phyloP scores from a whole-genome alignment of 305 asterid species.

The Solanum aculeatissimum region DNA sequence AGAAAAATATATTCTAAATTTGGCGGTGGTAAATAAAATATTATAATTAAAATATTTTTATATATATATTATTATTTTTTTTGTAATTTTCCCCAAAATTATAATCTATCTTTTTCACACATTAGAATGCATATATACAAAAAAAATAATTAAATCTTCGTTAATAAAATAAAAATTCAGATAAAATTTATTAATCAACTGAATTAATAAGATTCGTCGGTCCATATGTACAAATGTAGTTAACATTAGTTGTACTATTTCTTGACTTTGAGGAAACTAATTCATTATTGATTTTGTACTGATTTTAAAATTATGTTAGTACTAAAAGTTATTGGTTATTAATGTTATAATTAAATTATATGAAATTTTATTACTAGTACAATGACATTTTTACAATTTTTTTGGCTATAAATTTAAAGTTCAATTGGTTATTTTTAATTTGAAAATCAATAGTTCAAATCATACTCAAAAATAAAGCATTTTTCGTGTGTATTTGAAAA shows the following conservation, averaged over 20 bases:
- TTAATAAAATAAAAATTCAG: no score
- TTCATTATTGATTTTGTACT: not conserved
- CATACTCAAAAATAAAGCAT: no score
- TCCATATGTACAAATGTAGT: not conserved
- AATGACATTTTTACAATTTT: no score
- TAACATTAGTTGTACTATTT: not conserved
- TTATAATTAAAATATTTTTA: not conserved
- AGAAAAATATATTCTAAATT: slow-evolving; percentile 10
- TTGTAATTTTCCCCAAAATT: not conserved
- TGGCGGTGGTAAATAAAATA: not conserved
- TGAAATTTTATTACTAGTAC: no score
- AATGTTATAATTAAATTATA: no score
- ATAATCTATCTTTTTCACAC: not conserved
- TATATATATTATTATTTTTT: not conserved
- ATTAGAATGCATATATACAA: not conserved
- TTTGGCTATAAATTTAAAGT: no score
- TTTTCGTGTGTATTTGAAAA: no score
- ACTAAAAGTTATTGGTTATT: not conserved
- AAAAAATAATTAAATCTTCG: no score
- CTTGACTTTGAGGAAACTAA: slow-evolving; percentile 8
- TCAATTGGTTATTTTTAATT: no score
- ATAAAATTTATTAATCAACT: no score
- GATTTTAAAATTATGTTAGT: slow-evolving; percentile 11
- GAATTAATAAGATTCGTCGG: no score
- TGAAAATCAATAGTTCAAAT: no score